Base-by-base conservation (phyloP, 1,284 basidiomycete genomes). In the Cerrena zonata region DNA sequence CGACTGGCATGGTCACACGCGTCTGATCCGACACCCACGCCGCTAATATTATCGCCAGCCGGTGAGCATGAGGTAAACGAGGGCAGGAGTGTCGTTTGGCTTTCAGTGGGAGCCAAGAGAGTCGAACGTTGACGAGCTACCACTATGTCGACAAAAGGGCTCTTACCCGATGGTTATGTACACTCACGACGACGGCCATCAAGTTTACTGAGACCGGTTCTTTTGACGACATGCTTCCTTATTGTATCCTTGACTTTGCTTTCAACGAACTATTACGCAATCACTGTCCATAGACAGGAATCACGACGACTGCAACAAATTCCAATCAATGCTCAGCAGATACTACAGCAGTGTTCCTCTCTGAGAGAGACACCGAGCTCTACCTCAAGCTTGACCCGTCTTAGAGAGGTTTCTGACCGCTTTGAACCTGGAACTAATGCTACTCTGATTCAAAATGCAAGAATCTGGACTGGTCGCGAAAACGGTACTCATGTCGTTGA, bases 401-500 rank as follows among this genome's bases (percentile, higher is more conserved):
- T 68, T 25, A 77, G 91, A 12, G 75, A 75, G 5, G 65, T 64
- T 30, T 90, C 84, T 4, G 90, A 94, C 61, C 73, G 91, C 38
- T 89, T 78, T 58, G 88, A 85, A 48, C 65, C 68, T 4, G 84
- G 82, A 2, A 86, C 85, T 0, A 75, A 75, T 37, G 69, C 83
- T 2, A 82, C 83, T 5, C 71, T 86, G 58, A 84, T 94, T 58
- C 76, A 76, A 63, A 92, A 94, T 64, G 89, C 82, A 2, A 83
- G 80, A 0, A 75, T 95, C 18, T 90, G 91, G 77, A 91, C 88
- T 0, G 90, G 90, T 18, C 77, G 76, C 42, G 67, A 81, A 30
- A 78, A 83, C 47, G 84, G 83, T 4, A 77, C 75, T 18, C 80
- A 86, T 57, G 69, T 88, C 34, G 64, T 89, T 18, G 68, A 75